Evolutionary conservation across 2,329 filamentous ascomycete genomes (phyloP).

Genomic region (Zalaria obscura): DNA sequence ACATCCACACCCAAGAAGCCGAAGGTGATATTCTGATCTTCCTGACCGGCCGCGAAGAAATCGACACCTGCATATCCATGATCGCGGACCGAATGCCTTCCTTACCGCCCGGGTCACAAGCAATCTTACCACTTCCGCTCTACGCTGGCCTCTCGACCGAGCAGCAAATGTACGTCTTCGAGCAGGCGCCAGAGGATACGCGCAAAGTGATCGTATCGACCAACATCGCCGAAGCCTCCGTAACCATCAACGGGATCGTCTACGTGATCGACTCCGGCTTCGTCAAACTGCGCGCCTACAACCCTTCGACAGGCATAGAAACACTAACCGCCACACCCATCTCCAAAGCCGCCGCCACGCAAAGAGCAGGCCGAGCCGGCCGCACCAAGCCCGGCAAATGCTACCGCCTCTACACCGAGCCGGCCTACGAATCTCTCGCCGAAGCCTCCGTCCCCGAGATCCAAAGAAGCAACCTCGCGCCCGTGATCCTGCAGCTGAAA

Average conservation of each 20-base stretch:
- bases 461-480: constrained; percentile 79
- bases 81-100: constrained; percentile 58
- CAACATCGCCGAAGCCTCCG: constrained; percentile 91
- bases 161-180: constrained; percentile 91
- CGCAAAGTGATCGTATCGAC: constrained; percentile 88
- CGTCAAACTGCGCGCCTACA: constrained; percentile 78
- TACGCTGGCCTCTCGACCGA: constrained; percentile 84
- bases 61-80: constrained; percentile 66
- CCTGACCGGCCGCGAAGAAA: constrained; percentile 84
- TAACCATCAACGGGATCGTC: constrained; percentile 84
- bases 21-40: constrained; percentile 86
- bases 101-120: constrained; percentile 43
- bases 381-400: constrained; percentile 86
- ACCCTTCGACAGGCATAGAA: constrained; percentile 75
- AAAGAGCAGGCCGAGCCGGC: constrained; percentile 79
- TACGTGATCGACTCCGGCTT: constrained; percentile 86
- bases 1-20: constrained; percentile 69
- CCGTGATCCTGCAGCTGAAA: constrained; percentile 80
- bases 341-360: constrained; percentile 84
- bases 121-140: constrained; percentile 60
- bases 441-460: constrained; percentile 77
- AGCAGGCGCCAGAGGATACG: constrained; percentile 64
- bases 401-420: constrained; percentile 80
- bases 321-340: constrained; percentile 67
- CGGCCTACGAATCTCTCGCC: constrained; percentile 49